A percentile compares a stretch with the other conserved stretches of the same genome.
phyloP scores from a whole-genome alignment of 2,329 filamentous ascomycete species.

The Helotiales sp. region DNA sequence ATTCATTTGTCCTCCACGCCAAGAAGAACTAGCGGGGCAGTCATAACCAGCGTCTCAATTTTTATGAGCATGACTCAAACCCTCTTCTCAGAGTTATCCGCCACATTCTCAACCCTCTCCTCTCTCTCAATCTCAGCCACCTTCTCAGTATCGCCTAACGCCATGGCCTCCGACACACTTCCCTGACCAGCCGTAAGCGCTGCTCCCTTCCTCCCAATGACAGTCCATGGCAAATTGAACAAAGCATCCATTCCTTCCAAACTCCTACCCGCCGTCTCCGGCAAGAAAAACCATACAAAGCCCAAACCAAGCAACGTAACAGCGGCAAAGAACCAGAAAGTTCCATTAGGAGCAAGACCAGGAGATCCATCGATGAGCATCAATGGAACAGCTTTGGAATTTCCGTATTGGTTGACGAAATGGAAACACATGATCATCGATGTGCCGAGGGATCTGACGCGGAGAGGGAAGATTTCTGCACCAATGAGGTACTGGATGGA shows the following conservation, averaged over 20 bases:
- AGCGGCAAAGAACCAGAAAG: slow-evolving; percentile 74
- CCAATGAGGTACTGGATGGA: slow-evolving; percentile 78
- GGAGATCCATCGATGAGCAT: slow-evolving; percentile 59
- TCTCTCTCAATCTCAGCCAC: slow-evolving; percentile 33
- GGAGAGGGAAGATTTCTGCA: slow-evolving; percentile 74
- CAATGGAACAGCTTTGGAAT: slow-evolving; percentile 70
- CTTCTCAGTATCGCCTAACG: slow-evolving; percentile 43
- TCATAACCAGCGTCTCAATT: too few relatives aligned
- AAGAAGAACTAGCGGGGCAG: too few relatives aligned
- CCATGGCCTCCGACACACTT: slow-evolving; percentile 34
- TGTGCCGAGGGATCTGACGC: slow-evolving; percentile 69
- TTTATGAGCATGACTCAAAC: slow-evolving; percentile 18
- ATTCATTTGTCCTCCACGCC: too few relatives aligned
- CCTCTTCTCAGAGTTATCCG: slow-evolving; percentile 26
- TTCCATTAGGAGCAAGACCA: slow-evolving; percentile 57
- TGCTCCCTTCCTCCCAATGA: slow-evolving; percentile 60
- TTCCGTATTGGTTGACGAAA: slow-evolving; percentile 78
- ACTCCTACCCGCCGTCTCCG: slow-evolving; percentile 67
- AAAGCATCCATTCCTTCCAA: slow-evolving; percentile 71
- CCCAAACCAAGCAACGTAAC: slow-evolving; percentile 66
- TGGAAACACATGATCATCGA: slow-evolving; percentile 76
- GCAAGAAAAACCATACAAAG: slow-evolving; percentile 73
- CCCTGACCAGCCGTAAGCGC: slow-evolving; percentile 42
- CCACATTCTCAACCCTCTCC: slow-evolving; percentile 9
- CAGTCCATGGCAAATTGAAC: slow-evolving; percentile 73